phyloP scores from a whole-genome alignment of 805 yeast species.

The Metschnikowia baotianmanensis region DNA sequence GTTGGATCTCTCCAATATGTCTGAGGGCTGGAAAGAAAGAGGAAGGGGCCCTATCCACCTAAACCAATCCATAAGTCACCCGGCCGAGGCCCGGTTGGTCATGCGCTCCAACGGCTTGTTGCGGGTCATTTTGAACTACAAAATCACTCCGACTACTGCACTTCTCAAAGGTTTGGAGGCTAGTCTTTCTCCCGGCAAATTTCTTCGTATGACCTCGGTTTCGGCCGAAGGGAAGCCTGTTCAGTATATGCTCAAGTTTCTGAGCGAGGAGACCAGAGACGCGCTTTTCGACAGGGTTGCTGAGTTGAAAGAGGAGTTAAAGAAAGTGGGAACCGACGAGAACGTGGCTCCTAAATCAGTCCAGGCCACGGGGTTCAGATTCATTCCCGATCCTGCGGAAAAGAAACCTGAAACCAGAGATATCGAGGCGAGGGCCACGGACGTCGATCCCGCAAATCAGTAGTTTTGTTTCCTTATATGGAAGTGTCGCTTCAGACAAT shows the following conservation, averaged over 20 bases:
- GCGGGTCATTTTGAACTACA: conserved; percentile 76
- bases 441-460: conserved; percentile 4
- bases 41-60: conserved; percentile 89
- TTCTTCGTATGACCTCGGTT: conserved; percentile 68
- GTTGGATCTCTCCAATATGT: conserved; percentile 60
- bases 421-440: not conserved
- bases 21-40: conserved; percentile 92
- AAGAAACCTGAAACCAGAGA: not conserved
- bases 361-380: conserved; percentile 10
- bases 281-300: conserved; percentile 53
- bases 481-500: conserved; percentile 42
- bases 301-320: conserved; percentile 25
- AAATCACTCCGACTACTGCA: conserved; percentile 59
- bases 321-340: not conserved
- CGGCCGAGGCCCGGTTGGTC: conserved; percentile 60
- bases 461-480: too few relatives aligned
- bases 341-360: not conserved
- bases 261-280: conserved; percentile 57
- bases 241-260: conserved; percentile 80
- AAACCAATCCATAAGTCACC: conserved; percentile 45
- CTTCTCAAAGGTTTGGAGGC: conserved; percentile 80
- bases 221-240: conserved; percentile 62
- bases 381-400: conserved; percentile 6
- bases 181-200: conserved; percentile 80
- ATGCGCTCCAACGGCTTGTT: conserved; percentile 90